A percentile compares a stretch with the other conserved stretches of the same genome.
Conservation (phyloP, 2,329 filamentous ascomycete genomes). For the Fusarium marasasianum region DNA sequence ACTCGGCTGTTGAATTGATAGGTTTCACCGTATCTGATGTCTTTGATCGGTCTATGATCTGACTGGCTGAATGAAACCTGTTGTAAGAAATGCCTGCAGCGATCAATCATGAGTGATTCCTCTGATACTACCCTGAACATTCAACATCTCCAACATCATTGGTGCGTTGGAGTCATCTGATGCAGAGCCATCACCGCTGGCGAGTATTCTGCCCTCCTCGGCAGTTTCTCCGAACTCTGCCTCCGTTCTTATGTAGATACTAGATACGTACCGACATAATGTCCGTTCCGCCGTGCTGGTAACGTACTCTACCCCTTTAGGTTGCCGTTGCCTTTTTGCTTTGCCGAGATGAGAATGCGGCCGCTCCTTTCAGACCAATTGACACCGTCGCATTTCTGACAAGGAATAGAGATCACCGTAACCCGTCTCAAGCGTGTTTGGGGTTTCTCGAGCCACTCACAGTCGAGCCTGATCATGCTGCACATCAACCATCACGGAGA, state of each 20-base stretch:
- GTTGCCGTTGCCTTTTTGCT: background rate
- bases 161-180: constrained; percentile 32
- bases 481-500: constrained; percentile 30
- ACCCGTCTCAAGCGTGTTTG: constrained; percentile 42
- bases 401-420: constrained; percentile 23
- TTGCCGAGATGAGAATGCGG: constrained; percentile 32
- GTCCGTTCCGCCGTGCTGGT: constrained; percentile 39
- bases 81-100: constrained; percentile 27
- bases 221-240: constrained; percentile 31
- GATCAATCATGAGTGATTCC: constrained; percentile 29
- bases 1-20: background rate
- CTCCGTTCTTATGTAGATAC: background rate
- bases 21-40: background rate
- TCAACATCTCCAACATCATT: background rate
- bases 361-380: constrained; percentile 16
- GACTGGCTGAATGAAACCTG: background rate
- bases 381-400: constrained; percentile 27
- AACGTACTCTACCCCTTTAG: constrained; percentile 21
- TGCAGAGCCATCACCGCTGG: constrained; percentile 3
- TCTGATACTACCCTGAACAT: constrained; percentile 30
- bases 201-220: constrained; percentile 30
- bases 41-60: background rate
- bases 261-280: background rate
- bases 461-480: constrained; percentile 3
- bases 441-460: constrained; percentile 27